Conservation (phyloP, 1,284 basidiomycete species). For the Trichosporon faecale region DNA sequence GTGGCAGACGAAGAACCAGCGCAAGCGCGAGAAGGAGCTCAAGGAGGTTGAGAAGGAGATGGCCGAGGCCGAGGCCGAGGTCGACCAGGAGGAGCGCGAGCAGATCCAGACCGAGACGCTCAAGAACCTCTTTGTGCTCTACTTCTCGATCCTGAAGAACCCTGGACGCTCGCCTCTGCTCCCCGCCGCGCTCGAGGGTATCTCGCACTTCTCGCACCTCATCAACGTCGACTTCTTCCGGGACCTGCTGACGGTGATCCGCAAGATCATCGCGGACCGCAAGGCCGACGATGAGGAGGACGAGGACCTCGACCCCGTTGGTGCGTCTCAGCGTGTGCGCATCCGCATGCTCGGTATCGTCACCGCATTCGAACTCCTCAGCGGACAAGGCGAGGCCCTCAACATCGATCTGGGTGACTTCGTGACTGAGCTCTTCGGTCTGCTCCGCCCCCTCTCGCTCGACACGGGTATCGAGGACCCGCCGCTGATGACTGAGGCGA, state of each 20-base stretch:
- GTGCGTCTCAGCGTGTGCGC: conserved; percentile 55
- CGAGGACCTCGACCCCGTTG: conserved; percentile 39
- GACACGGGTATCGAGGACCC: conserved; percentile 56
- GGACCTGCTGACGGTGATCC: conserved; percentile 84
- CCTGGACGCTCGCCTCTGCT: conserved; percentile 76
- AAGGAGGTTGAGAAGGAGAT: conserved; percentile 84
- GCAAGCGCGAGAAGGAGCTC: conserved; percentile 73
- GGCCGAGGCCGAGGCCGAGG: conserved; percentile 88
- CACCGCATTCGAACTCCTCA: conserved; percentile 92
- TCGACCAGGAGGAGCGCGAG: conserved; percentile 87
- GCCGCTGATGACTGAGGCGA: conserved; percentile 36
- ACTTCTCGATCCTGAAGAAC: conserved; percentile 93
- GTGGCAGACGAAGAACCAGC: conserved; percentile 82
- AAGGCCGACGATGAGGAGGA: conserved; percentile 45
- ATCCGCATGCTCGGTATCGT: conserved; percentile 81
- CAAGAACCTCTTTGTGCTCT: conserved; percentile 94
- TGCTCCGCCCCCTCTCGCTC: conserved; percentile 55
- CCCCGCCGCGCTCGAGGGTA: conserved; percentile 83
- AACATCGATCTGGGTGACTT: conserved; percentile 94
- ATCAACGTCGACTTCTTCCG: conserved; percentile 99
- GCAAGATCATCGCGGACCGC: conserved; percentile 64
- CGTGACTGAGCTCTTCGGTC: conserved; percentile 58
- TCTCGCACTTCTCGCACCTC: conserved; percentile 89
- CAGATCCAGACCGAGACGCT: conserved; percentile 92
- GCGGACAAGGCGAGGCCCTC: conserved; percentile 96